phyloP scores from a whole-genome alignment of 257 asterid species.

The Fraxinus quadrangulata region DNA sequence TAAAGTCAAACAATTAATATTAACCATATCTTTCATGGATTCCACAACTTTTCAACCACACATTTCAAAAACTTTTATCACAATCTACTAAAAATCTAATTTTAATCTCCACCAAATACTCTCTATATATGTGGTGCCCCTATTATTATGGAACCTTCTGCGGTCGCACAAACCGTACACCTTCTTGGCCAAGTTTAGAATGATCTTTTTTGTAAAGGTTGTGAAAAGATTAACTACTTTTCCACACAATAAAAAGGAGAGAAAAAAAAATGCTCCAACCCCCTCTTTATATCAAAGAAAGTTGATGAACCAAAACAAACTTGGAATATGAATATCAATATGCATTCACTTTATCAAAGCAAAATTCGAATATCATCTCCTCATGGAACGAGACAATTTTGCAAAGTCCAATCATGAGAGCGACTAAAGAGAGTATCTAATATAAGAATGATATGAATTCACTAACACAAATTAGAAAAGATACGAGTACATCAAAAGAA shows the following conservation, averaged over 20 bases:
- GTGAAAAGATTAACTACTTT: background rate
- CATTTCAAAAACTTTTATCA: too few relatives aligned
- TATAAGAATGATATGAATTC: background rate
- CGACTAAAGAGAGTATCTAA: background rate
- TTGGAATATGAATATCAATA: slow-evolving; percentile 31
- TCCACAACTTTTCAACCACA: too few relatives aligned
- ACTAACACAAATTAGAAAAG: background rate
- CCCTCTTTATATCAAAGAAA: background rate
- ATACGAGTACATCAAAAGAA: too few relatives aligned
- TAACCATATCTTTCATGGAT: too few relatives aligned
- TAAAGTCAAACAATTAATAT: too few relatives aligned
- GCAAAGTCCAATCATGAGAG: slow-evolving; percentile 23
- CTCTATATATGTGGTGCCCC: too few relatives aligned
- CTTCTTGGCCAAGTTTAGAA: too few relatives aligned
- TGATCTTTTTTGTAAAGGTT: background rate
- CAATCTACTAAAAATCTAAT: too few relatives aligned
- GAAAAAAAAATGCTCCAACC: background rate
- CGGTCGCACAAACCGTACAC: too few relatives aligned
- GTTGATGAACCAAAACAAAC: slow-evolving; percentile 7
- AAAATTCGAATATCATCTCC: slow-evolving; percentile 24
- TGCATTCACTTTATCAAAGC: slow-evolving; percentile 34
- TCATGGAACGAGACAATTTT: slow-evolving; percentile 24
- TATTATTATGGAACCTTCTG: too few relatives aligned
- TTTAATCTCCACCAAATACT: too few relatives aligned
- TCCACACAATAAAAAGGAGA: background rate